Evolutionary conservation across 768 basidiomycete species (phyloP).

Genomic region (Plicaturopsis crispa): DNA sequence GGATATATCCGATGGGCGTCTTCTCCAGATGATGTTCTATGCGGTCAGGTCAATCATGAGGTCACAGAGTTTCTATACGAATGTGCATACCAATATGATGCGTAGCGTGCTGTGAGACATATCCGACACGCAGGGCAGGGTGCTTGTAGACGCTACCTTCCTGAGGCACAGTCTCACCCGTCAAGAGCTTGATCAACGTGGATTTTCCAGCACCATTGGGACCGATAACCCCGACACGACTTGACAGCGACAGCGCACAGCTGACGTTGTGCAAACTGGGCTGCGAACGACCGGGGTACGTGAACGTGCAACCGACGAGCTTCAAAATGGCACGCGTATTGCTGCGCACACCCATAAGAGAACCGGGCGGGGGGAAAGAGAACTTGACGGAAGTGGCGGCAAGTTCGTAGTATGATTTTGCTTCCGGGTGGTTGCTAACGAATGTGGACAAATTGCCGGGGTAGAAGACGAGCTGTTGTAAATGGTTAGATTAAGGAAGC

Average conservation of each 20-base stretch:
- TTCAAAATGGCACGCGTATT: constrained; percentile 95
- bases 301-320: constrained; percentile 85
- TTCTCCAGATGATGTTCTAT: constrained; percentile 90
- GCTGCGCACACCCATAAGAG: constrained; percentile 94
- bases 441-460: constrained; percentile 87
- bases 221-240: constrained; percentile 87
- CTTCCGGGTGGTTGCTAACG: constrained; percentile 85
- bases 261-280: constrained; percentile 86
- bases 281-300: constrained; percentile 76
- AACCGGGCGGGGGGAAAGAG: constrained; percentile 91
- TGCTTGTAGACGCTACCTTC: constrained; percentile 92
- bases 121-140: constrained; percentile 87
- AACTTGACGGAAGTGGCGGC: constrained; percentile 92
- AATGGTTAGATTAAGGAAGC: not conserved
- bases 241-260: constrained; percentile 90
- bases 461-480: constrained; percentile 78
- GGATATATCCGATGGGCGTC: constrained; percentile 93
- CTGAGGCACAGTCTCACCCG: constrained; percentile 89
- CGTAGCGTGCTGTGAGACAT: constrained; percentile 97
- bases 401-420: constrained; percentile 94
- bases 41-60: constrained; percentile 11
- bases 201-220: constrained; percentile 97
- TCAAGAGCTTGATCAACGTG: constrained; percentile 90
- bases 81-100: constrained; percentile 76
- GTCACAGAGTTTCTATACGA: constrained; percentile 11